Percentiles rank a stretch among this genome's conserved stretches.
Evolutionary conservation across 805 yeast genomes (phyloP).

Genomic region (Henningerozyma blattae): DNA sequence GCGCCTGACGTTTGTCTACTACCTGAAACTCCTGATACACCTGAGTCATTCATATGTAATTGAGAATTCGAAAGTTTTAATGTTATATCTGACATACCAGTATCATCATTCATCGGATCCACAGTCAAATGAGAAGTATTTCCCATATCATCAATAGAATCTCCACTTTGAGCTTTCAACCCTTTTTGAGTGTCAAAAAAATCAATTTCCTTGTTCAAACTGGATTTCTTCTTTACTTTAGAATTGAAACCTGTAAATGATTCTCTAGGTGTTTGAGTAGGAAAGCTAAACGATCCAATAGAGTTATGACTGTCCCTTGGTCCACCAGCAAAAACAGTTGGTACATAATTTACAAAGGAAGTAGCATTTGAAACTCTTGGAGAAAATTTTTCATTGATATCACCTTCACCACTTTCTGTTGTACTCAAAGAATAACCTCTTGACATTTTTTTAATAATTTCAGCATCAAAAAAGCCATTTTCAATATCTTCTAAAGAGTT

Average conservation of each 20-base stretch:
- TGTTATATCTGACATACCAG: background rate
- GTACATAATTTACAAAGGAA: conserved; percentile 1
- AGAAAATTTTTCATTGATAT: conserved; percentile 2
- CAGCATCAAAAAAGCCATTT: conserved; percentile 50
- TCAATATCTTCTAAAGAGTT: conserved; percentile 46
- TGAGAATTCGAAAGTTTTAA: background rate
- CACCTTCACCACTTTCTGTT: conserved; percentile 13
- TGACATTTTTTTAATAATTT: conserved; percentile 36
- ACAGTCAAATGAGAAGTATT: background rate
- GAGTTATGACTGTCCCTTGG: conserved; percentile 18
- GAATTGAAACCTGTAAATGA: conserved; percentile 6
- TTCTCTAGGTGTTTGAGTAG: conserved; percentile 5
- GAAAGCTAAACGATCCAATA: conserved; percentile 10
- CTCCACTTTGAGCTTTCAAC: too few species aligned
- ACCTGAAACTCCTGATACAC: background rate
- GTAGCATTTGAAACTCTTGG: conserved; percentile 1
- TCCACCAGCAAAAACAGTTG: conserved; percentile 16
- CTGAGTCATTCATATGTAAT: too few species aligned
- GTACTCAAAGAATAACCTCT: conserved; percentile 14
- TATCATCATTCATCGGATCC: background rate
- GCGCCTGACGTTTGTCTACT: background rate
- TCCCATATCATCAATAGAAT: too few species aligned
- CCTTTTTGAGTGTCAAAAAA: conserved; percentile 1
- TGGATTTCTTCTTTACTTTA: conserved; percentile 12
- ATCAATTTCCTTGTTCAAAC: conserved; percentile 14